Evolutionary conservation across 2,329 filamentous ascomycete species (phyloP).

Genomic region (Curvularia verruculosa): DNA sequence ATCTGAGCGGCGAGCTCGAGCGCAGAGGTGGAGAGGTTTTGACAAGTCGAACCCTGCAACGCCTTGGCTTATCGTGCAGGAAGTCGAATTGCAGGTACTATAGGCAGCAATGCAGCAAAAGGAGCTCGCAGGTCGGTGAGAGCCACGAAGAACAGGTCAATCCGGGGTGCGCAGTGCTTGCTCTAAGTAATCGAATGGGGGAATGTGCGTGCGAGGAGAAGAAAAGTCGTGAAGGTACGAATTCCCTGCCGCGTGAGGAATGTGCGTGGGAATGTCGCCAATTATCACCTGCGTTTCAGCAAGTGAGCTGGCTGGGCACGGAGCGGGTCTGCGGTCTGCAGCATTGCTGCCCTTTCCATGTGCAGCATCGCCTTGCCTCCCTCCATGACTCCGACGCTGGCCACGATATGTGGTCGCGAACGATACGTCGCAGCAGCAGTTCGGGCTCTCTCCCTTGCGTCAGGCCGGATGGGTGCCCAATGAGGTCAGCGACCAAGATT

Average conservation of each 20-base stretch:
- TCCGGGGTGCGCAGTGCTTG: slow-evolving; percentile 30
- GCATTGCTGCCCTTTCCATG: slow-evolving; percentile 37
- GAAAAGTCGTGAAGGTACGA: slow-evolving; percentile 41
- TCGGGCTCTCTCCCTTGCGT: slow-evolving; percentile 48
- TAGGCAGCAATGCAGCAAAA: slow-evolving; percentile 50
- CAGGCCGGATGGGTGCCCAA: slow-evolving; percentile 38
- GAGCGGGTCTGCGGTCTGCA: slow-evolving; percentile 49
- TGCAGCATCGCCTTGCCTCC: slow-evolving; percentile 40
- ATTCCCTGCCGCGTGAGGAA: slow-evolving; percentile 40
- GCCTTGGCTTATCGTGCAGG: slow-evolving; percentile 49
- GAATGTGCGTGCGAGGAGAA: slow-evolving; percentile 30
- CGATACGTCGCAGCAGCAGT: slow-evolving; percentile 46
- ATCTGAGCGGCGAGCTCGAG: slow-evolving; percentile 43
- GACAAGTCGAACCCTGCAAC: slow-evolving; percentile 49
- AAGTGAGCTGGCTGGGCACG: slow-evolving; percentile 45
- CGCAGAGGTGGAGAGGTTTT: slow-evolving; percentile 44
- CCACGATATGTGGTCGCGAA: slow-evolving; percentile 45
- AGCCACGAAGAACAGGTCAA: slow-evolving; percentile 45
- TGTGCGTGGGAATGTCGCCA: slow-evolving; percentile 41
- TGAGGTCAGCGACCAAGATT: slow-evolving; percentile 42
- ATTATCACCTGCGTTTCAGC: slow-evolving; percentile 47
- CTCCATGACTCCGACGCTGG: slow-evolving; percentile 37
- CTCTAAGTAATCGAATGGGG: slow-evolving; percentile 39
- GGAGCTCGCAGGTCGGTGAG: slow-evolving; percentile 41
- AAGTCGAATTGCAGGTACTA: slow-evolving; percentile 37